A percentile compares a stretch with the other conserved stretches of the same genome.
phyloP scores from a whole-genome alignment of 1,284 basidiomycete genomes.

The Cystobasidium pallidum region DNA sequence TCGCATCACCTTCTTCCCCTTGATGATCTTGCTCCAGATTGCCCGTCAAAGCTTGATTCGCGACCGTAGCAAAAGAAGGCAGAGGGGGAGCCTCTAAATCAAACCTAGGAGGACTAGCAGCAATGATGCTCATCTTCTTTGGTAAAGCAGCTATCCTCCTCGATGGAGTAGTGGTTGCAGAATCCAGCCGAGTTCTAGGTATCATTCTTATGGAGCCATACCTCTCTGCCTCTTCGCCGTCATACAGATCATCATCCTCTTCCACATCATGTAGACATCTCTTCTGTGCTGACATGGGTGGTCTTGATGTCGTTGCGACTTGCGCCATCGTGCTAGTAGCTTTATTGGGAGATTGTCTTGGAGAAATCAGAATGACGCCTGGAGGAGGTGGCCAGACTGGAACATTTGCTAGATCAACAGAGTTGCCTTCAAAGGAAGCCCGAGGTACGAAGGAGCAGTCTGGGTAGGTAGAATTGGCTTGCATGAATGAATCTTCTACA shows the following conservation, averaged over 20 bases:
- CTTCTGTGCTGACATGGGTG: slow-evolving; percentile 23
- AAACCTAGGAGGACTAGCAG: slow-evolving; percentile 37
- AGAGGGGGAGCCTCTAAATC: slow-evolving; percentile 37
- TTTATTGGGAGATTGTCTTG: slow-evolving; percentile 36
- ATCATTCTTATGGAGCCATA: not conserved
- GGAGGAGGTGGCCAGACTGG: slow-evolving; percentile 41
- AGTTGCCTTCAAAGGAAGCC: slow-evolving; percentile 33
- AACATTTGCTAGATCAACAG: slow-evolving; percentile 19
- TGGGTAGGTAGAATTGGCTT: slow-evolving; percentile 15
- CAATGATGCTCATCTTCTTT: slow-evolving; percentile 34
- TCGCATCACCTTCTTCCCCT: not conserved
- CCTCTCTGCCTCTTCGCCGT: slow-evolving; percentile 18
- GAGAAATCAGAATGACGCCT: slow-evolving; percentile 38
- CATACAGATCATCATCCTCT: slow-evolving; percentile 13
- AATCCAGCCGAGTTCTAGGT: not conserved
- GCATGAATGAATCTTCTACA: slow-evolving; percentile 33
- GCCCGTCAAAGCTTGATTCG: slow-evolving; percentile 17
- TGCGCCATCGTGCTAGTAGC: not conserved
- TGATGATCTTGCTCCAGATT: not conserved
- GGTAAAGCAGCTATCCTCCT: slow-evolving; percentile 30
- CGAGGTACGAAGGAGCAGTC: slow-evolving; percentile 30
- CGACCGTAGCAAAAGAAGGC: slow-evolving; percentile 24
- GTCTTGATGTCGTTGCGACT: not conserved
- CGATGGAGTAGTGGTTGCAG: slow-evolving; percentile 3
- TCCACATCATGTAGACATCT: slow-evolving; percentile 26